Conservation (phyloP, 2,329 filamentous ascomycete species). For the Monosporascus cannonballus region DNA sequence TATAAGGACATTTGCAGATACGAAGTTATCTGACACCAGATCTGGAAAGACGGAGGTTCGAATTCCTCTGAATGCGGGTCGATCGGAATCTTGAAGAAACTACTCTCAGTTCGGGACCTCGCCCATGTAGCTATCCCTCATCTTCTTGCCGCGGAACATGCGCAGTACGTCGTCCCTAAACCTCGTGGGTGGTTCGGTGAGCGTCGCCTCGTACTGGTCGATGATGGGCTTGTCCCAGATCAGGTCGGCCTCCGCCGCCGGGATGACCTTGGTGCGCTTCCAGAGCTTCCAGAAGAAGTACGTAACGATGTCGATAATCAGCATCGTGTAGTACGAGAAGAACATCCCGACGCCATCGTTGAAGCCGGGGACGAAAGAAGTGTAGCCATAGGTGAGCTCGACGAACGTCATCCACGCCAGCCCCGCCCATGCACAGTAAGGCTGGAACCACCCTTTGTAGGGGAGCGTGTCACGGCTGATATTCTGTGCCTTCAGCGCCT, state of each 20-base stretch:
- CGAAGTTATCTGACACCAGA: no score
- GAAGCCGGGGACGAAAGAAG: constrained; percentile 33
- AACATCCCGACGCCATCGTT: constrained; percentile 29
- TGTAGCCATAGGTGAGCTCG: constrained; percentile 50
- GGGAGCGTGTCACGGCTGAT: constrained; percentile 47
- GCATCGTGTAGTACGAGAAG: constrained; percentile 46
- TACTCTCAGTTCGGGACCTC: constrained; percentile 6
- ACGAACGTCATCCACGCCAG: constrained; percentile 36
- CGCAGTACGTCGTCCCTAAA: constrained; percentile 41
- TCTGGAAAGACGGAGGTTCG: no score
- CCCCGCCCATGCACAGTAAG: constrained; percentile 47
- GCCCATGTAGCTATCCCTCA: constrained; percentile 16
- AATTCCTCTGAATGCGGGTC: no score
- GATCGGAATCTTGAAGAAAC: no score
- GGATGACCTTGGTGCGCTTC: constrained; percentile 50
- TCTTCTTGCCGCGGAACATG: constrained; percentile 29
- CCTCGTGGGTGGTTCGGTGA: constrained; percentile 36
- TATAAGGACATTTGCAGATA: no score
- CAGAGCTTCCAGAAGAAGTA: constrained; percentile 60
- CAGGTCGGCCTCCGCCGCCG: constrained; percentile 50
- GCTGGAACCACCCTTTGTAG: constrained; percentile 54
- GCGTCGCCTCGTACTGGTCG: constrained; percentile 45
- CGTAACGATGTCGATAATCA: constrained; percentile 39
- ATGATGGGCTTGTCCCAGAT: constrained; percentile 55
- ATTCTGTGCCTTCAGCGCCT: constrained; percentile 44